Evolutionary conservation across 805 yeast species (phyloP).

Genomic region (Isabelozyma heimii): DNA sequence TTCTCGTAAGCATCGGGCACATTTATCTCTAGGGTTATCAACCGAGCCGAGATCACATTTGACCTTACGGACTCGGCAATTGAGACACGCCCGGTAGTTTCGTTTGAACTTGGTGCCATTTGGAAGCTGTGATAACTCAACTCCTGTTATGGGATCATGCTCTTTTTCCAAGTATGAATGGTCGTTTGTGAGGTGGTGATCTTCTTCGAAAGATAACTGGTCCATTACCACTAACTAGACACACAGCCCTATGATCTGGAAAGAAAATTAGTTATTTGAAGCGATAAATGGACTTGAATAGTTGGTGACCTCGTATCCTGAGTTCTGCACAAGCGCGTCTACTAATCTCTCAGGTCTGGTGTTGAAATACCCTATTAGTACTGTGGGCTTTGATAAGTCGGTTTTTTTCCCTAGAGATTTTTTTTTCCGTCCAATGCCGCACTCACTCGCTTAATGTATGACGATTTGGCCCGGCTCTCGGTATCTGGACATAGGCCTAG

Average conservation of each 20-base stretch:
- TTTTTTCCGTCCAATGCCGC: not conserved
- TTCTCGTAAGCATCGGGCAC: constrained; percentile 82
- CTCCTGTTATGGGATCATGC: not conserved
- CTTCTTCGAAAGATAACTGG: not conserved
- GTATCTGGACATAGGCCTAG: too few relatives aligned
- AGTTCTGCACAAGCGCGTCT: too few relatives aligned
- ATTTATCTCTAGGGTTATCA: constrained; percentile 70
- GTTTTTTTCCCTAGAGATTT: not conserved
- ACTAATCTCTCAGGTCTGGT: too few relatives aligned
- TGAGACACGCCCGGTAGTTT: constrained; percentile 79
- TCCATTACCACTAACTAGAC: not conserved
- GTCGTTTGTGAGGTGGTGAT: not conserved
- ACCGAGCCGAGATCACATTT: constrained; percentile 83
- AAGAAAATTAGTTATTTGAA: too few relatives aligned
- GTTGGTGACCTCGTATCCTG: not conserved
- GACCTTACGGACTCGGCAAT: constrained; percentile 80
- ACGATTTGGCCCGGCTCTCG: too few relatives aligned
- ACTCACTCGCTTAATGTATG: not conserved
- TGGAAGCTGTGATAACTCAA: not conserved
- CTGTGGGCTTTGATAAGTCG: too few relatives aligned
- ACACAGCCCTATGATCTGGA: not conserved
- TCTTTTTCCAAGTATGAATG: not conserved
- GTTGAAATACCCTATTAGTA: not conserved
- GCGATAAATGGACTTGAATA: not conserved
- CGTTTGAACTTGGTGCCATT: constrained; percentile 45